These are phyloP conservation scores for Venturia carpophila DNA, from an alignment of 2,329 filamentous ascomycete species.

Conservation along the genomic window DNA sequence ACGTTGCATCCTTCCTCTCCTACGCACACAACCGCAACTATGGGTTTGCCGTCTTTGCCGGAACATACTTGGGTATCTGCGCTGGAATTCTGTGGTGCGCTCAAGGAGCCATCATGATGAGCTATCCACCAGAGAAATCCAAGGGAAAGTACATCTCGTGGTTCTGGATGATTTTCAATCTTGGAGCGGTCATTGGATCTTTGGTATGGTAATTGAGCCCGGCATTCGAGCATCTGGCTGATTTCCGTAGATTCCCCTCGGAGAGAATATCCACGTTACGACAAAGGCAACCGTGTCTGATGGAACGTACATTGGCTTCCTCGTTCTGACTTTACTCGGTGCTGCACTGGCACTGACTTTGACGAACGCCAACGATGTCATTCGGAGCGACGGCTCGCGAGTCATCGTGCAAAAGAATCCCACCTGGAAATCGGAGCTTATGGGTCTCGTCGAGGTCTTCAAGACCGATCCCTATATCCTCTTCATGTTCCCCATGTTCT, in stretches of 20 bases:
- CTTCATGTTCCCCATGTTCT: constrained; percentile 73
- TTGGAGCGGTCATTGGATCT: constrained; percentile 80
- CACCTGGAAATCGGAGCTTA: constrained; percentile 71
- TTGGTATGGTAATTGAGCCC: constrained; percentile 41
- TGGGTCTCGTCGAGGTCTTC: constrained; percentile 68
- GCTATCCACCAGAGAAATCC: constrained; percentile 69
- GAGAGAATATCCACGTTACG: constrained; percentile 58
- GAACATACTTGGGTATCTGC: constrained; percentile 67
- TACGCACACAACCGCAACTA: constrained; percentile 61
- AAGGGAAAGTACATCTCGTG: constrained; percentile 85
- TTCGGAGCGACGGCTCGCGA: constrained; percentile 67
- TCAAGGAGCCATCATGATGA: constrained; percentile 82
- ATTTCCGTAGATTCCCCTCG: constrained; percentile 57
- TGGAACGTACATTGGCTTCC: constrained; percentile 82
- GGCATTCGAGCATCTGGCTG: neutral
- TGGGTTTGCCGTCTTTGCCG: constrained; percentile 69
- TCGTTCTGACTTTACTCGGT: constrained; percentile 70
- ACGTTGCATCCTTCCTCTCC: constrained; percentile 61
- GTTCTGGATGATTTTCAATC: constrained; percentile 95
- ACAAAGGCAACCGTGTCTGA: constrained; percentile 51
- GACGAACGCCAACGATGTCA: constrained; percentile 62
- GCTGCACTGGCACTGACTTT: constrained; percentile 62
- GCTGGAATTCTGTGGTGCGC: constrained; percentile 76
- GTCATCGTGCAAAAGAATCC: constrained; percentile 89
- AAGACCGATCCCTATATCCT: constrained; percentile 63